These are phyloP conservation scores for Pichia thaimueangensis DNA, from an alignment of 805 yeast species.

Conservation along the genomic window DNA sequence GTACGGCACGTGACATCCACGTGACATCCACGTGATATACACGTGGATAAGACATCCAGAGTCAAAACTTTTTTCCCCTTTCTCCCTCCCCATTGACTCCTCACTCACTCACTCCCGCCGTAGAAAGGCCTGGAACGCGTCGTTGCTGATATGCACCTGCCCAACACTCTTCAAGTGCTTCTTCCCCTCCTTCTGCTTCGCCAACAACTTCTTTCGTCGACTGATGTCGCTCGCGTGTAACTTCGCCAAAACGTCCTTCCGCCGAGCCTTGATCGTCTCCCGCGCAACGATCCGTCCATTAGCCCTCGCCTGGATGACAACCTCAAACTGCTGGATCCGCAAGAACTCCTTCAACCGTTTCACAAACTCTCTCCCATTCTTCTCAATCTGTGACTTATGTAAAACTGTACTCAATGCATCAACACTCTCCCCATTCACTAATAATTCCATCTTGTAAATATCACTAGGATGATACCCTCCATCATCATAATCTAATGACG, in stretches of 20 bases:
- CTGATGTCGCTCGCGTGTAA: slow-evolving; percentile 91
- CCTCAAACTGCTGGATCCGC: slow-evolving; percentile 82
- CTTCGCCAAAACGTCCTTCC: slow-evolving; percentile 92
- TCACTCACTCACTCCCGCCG: slow-evolving; percentile 25
- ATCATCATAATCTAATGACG: slow-evolving; percentile 91
- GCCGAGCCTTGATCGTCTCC: slow-evolving; percentile 86
- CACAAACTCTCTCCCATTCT: slow-evolving; percentile 77
- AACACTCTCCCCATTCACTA: slow-evolving; percentile 82
- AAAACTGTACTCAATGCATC: slow-evolving; percentile 90
- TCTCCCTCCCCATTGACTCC: too few relatives aligned
- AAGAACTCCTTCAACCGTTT: slow-evolving; percentile 72
- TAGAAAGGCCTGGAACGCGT: slow-evolving; percentile 85
- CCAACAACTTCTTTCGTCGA: slow-evolving; percentile 80
- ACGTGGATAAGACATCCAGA: too few relatives aligned
- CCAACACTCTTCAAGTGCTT: slow-evolving; percentile 77
- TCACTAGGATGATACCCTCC: slow-evolving; percentile 78
- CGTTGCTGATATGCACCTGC: slow-evolving; percentile 67
- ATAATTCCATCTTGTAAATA: slow-evolving; percentile 77
- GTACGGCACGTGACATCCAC: too few relatives aligned
- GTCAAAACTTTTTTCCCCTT: too few relatives aligned
- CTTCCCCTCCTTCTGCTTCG: slow-evolving; percentile 91
- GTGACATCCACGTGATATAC: too few relatives aligned
- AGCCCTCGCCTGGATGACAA: slow-evolving; percentile 85
- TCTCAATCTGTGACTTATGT: slow-evolving; percentile 72
- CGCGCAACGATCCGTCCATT: slow-evolving; percentile 77